Base-by-base conservation (phyloP, 2,329 filamentous ascomycete species). In the Pseudogymnoascus verrucosus region DNA sequence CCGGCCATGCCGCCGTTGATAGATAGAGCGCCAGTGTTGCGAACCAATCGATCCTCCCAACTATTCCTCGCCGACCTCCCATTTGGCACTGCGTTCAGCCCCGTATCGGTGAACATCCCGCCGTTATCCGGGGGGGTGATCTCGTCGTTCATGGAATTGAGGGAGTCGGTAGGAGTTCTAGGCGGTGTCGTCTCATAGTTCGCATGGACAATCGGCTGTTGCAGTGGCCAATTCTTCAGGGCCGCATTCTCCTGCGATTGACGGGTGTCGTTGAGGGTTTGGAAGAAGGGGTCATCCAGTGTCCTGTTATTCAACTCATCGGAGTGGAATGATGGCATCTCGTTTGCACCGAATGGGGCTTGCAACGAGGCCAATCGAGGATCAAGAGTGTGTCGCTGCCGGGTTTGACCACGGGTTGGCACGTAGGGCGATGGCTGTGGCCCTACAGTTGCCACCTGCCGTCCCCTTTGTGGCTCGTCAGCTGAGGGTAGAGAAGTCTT, bases 61-160 rank as follows among this genome's bases (percentile, higher is more conserved):
- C 71, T 77, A 66, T 78, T 80, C 40, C 74, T 75, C 60, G 77
- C 78, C 64, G 79, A 77, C 69, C 78, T 79, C 67, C 81, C 84
- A 72, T 87, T 86, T 68, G 82, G 80, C 71, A 84, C 71, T 39
- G 84, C 81, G 74, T 79, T 83, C 76, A 87, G 83, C 75, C 81
- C 87, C 71, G 84, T 81, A 60, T 73, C 71, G 62, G 67, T 67
- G 16, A 65, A 62, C 62, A 68, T 66, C 59, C 72, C 71, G 19
- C 71, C 72, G 68, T 72, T 73, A 64, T 65, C 65, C 26, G 67
- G 67, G 14, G 62, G 39, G 40, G 66, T 65, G 12, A 61, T 64
- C 44, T 64, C 65, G n/a, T 62, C 67, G 62, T 74, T 69, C 28
- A 69, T 71, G 67, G 74, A 73, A 63, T 69, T 64, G 68, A 72